phyloP scores from a whole-genome alignment of 768 basidiomycete species.

The Ephemerocybe angulata region DNA sequence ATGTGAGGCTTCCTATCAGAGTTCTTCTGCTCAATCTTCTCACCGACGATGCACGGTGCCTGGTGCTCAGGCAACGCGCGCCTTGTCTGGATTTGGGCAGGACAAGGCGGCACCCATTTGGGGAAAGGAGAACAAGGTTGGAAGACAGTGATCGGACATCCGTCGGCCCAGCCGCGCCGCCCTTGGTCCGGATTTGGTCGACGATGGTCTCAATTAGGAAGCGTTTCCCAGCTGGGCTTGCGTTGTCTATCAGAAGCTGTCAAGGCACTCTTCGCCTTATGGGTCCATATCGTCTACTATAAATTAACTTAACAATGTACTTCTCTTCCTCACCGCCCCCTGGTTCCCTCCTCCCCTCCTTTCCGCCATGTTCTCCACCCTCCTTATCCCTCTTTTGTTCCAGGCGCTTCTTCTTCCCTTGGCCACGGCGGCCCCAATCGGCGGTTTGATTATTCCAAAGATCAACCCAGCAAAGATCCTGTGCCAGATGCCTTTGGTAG shows the following conservation, averaged over 20 bases:
- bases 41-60: no score
- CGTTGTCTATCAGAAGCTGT: slow-evolving; percentile 9
- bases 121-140: slow-evolving; percentile 2
- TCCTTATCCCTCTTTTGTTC: slow-evolving; percentile 31
- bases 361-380: slow-evolving; percentile 28
- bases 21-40: no score
- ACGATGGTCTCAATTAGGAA: slow-evolving; percentile 15
- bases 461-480: slow-evolving; percentile 38
- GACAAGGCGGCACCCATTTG: background rate
- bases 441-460: slow-evolving; percentile 30
- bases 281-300: background rate
- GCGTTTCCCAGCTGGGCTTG: slow-evolving; percentile 11
- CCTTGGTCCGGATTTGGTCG: slow-evolving; percentile 13
- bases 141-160: slow-evolving; percentile 15
- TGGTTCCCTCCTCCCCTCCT: slow-evolving; percentile 16
- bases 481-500: slow-evolving; percentile 45
- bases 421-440: slow-evolving; percentile 29
- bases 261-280: background rate
- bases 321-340: slow-evolving; percentile 5
- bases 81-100: slow-evolving; percentile 27
- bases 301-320: slow-evolving; percentile 7
- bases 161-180: background rate
- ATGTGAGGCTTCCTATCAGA: no score
- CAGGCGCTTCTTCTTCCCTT: slow-evolving; percentile 30
- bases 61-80: slow-evolving; percentile 18